Evolutionary conservation across 768 basidiomycete species (phyloP), one percentile per base, ranked within the genome.

Genomic region (Xanthoconium purpureum): DNA sequence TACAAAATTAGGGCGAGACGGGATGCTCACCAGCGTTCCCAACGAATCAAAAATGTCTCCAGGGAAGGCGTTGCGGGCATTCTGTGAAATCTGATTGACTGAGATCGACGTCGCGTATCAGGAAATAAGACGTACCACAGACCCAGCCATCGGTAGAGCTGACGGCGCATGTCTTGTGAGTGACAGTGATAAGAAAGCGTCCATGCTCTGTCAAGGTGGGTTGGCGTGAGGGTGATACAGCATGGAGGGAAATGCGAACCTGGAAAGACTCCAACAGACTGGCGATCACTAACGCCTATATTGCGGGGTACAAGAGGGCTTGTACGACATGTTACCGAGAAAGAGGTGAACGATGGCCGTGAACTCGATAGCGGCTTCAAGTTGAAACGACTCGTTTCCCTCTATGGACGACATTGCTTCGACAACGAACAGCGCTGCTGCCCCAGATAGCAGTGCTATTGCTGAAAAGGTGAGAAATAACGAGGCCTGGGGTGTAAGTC

Each of bases 311-410:
- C 33, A 67, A 17, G 39, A 67, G 11, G 12, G n/a, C 46, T 13
- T 66, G 65, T 7, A 66, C 46, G 38, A 59, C 42, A 24, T 66
- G 65, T 60, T 66, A 7, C 65, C 65, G 30, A 66, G 48, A 42
- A 67, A 67, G 54, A 66, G 62, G 45, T 67, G 57, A 8, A 65
- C 65, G 17, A 66, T 62, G 3, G 65, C 67, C 11, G 65, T 66
- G 50, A 67, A 66, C 39, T 66, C 63, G 39, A 66, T 52, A n/a
- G 65, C 57, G 2, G 65, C 65, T 29, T n/a, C n/a, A n/a, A n/a
- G n/a, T n/a, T 66, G 54, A 10, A 62, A 66, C 0, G 9, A 13
- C 45, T 67, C 65, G 15, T 66, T 66, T 39, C 65, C 65, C 50
- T 67, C 62, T 54, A 66, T 66, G 37, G 65, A 66, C 5, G 65